These are phyloP conservation scores for Phytophthora pinifolia DNA, from an alignment of 352 stramenopile species.

Conservation along the genomic window DNA sequence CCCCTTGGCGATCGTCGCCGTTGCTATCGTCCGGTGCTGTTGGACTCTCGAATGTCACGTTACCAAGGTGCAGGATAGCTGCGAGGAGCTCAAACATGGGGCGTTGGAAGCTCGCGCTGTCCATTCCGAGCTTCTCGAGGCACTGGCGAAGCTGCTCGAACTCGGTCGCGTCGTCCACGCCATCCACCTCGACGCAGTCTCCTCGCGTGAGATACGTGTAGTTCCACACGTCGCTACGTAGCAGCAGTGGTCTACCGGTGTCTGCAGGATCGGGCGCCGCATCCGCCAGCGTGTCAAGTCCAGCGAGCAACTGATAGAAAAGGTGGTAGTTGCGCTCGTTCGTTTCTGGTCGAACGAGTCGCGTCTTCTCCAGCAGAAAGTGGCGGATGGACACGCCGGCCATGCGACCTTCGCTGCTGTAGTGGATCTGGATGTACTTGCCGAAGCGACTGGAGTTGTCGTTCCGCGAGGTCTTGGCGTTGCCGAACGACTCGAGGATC, in stretches of 20 bases:
- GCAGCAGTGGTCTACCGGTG: conserved; percentile 27
- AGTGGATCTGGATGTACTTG: conserved; percentile 91
- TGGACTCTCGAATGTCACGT: conserved; percentile 55
- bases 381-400: conserved; percentile 74
- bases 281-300: conserved; percentile 35
- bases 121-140: conserved; percentile 72
- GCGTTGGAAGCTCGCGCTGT: conserved; percentile 53
- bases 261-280: conserved; percentile 13
- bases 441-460: conserved; percentile 91
- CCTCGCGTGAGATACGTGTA: conserved; percentile 75
- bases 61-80: conserved; percentile 70
- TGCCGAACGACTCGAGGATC: conserved; percentile 86
- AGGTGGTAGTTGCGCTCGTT: conserved; percentile 86
- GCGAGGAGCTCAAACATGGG: conserved; percentile 76
- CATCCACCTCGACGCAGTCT: conserved; percentile 76
- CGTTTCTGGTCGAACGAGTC: conserved; percentile 60
- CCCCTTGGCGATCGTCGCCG: conserved; percentile 9
- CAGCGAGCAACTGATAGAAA: conserved; percentile 77
- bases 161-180: conserved; percentile 68
- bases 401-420: conserved; percentile 74
- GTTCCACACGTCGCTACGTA: conserved; percentile 57
- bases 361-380: conserved; percentile 82
- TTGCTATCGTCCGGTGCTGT: conserved; percentile 16
- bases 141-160: conserved; percentile 70
- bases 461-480: conserved; percentile 84